Base-by-base conservation (phyloP, 2,329 filamentous ascomycete species). In the Juglanconis sp. region DNA sequence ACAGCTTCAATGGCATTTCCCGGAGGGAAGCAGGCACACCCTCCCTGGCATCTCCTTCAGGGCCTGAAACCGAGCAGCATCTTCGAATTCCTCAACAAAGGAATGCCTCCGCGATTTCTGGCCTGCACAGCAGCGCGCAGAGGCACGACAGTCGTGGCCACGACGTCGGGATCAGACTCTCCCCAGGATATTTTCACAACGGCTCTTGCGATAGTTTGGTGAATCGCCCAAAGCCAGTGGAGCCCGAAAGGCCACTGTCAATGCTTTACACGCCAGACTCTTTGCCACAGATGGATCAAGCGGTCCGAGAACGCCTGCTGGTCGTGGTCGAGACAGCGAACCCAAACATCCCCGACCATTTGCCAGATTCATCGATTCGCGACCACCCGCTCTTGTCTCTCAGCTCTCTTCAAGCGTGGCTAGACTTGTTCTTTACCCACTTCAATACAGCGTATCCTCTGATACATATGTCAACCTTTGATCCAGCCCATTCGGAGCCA, bases 391-490 rank as follows among this genome's bases (percentile, higher is more conserved):
- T 86, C 0, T 70, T 87, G 2, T 81, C 79, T 0, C 70, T 82
- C 0, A 65, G 70, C 2, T 78, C 80, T 0, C 71, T 87, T 8
- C 83, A 87, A 64, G 76, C 73, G 3, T 87, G 85, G 66, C 77
- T 79, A 44, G 81, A 87, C 61, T 71, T 87, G 1, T 88, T 83
- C 71, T 87, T 87, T 69, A 79, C 77, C 0, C 77, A 80, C 2
- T 87, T 87, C 71, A 87, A 88, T 67, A 77, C 78, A 0, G 75
- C 79, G 1, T 87, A 87, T 64, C 85, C 85, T 0, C 72, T 87
- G 1, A 77, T 87, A 8, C 84, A 87, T 61, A 74, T 80, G 63
- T 73, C 82, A 1, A 86, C 83, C 0, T 87, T 87, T 65, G 74
- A 83, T 48, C 76, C 81, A 1, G 74, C 72, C 7, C 68, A 73